phyloP scores from a whole-genome alignment of 352 stramenopile species.

The Thraustotheca clavata region DNA sequence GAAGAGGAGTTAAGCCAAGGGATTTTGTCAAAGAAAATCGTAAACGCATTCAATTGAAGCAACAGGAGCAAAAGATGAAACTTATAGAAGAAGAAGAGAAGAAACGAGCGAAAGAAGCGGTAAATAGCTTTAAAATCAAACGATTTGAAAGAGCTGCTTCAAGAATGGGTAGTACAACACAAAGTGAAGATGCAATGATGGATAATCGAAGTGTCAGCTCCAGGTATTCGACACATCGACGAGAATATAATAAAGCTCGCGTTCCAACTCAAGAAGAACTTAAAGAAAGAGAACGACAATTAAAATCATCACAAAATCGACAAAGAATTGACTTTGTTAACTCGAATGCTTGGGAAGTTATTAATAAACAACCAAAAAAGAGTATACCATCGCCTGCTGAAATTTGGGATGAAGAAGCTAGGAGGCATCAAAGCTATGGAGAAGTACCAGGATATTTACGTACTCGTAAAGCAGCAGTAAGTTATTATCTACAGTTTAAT shows the following conservation, averaged over 20 bases:
- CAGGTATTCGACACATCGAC: not conserved
- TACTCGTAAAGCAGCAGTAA: constrained; percentile 38
- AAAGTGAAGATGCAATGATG: not conserved
- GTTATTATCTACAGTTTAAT: not conserved
- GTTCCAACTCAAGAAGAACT: constrained; percentile 47
- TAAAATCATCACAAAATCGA: constrained; percentile 37
- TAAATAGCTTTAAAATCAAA: constrained; percentile 16
- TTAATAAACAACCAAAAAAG: constrained; percentile 34
- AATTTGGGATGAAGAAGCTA: constrained; percentile 21
- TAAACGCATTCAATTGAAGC: constrained; percentile 15
- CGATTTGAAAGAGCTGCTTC: not conserved
- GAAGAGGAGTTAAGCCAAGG: not conserved
- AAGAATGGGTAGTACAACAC: not conserved
- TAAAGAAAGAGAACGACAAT: constrained; percentile 31
- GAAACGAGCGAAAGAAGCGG: not conserved
- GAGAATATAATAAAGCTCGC: constrained; percentile 28
- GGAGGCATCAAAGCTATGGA: constrained; percentile 37
- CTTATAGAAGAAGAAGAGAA: not conserved
- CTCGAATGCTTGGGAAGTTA: constrained; percentile 69
- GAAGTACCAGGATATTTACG: constrained; percentile 63
- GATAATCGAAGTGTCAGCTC: not conserved
- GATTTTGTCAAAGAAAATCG: constrained; percentile 19
- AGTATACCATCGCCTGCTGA: constrained; percentile 4
- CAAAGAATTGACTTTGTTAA: constrained; percentile 70
- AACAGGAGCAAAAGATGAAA: not conserved